Percentiles rank a stretch among this genome's conserved stretches.
phyloP scores from a whole-genome alignment of 768 basidiomycete genomes.

The Nevesoporus exiguus region DNA sequence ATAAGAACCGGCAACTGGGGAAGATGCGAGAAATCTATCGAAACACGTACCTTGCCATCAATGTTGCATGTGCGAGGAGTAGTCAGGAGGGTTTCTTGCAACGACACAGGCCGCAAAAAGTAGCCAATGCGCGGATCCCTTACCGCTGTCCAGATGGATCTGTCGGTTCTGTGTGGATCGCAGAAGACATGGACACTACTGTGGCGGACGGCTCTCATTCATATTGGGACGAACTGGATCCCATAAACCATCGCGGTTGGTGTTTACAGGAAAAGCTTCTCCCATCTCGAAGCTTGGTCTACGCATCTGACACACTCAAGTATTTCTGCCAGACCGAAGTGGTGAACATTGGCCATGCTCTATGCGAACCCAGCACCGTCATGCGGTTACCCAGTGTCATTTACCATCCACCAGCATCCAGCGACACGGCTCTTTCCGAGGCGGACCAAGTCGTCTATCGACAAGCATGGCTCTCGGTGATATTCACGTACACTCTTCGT shows the following conservation, averaged over 20 bases:
- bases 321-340: conserved; percentile 1
- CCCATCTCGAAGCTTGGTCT: neutral
- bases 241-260: conserved; percentile 1
- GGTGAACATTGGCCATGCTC: neutral
- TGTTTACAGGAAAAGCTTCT: conserved; percentile 5
- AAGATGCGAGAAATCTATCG: neutral
- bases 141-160: neutral
- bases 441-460: neutral
- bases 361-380: neutral
- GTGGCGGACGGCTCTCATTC: neutral
- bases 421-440: neutral
- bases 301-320: conserved; percentile 1
- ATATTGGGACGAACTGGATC: conserved; percentile 1
- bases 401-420: neutral
- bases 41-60: neutral
- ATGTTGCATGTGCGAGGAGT: neutral
- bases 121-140: neutral
- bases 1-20: neutral
- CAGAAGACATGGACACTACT: neutral
- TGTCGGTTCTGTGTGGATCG: neutral
- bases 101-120: neutral
- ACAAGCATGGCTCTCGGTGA: neutral
- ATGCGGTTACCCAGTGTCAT: conserved; percentile 1
- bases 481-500: neutral
- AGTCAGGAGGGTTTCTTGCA: neutral